phyloP scores from a whole-genome alignment of 352 stramenopile genomes.

The Salisapilia sapeloensis region DNA sequence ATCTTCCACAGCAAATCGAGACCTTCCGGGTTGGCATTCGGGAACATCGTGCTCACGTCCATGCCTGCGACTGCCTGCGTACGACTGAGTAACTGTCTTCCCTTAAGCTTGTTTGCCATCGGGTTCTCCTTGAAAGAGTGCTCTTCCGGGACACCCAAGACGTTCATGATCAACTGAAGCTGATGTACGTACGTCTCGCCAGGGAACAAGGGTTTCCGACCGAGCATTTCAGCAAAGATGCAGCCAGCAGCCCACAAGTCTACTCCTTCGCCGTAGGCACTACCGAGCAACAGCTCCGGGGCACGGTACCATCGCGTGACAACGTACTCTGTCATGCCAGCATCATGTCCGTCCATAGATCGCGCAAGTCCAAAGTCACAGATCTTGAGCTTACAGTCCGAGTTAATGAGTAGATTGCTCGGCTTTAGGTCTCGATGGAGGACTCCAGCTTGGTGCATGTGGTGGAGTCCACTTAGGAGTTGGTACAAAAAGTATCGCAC shows the following conservation, averaged over 20 bases:
- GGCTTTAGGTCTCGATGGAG: constrained; percentile 78
- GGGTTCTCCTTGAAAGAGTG: constrained; percentile 82
- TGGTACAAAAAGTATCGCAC: constrained; percentile 90
- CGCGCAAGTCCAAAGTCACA: constrained; percentile 91
- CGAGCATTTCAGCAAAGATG: constrained; percentile 81
- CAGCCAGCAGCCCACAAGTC: constrained; percentile 77
- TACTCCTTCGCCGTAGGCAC: constrained; percentile 67
- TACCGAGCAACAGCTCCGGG: constrained; percentile 70
- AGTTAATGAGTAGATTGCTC: constrained; percentile 81
- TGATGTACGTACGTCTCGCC: constrained; percentile 80
- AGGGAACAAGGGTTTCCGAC: constrained; percentile 70
- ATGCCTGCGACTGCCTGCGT: constrained; percentile 69
- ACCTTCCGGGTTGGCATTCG: constrained; percentile 72
- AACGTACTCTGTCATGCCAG: constrained; percentile 86
- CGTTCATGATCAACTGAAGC: constrained; percentile 81
- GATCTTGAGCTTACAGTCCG: constrained; percentile 93
- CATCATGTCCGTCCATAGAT: constrained; percentile 66
- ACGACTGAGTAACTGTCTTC: constrained; percentile 61
- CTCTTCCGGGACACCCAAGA: constrained; percentile 71
- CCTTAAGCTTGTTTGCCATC: constrained; percentile 76
- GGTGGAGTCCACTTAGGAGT: constrained; percentile 75
- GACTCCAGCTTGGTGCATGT: constrained; percentile 78
- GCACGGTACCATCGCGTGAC: constrained; percentile 82
- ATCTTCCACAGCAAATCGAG: constrained; percentile 79
- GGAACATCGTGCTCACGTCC: constrained; percentile 66